A percentile compares a stretch with the other conserved stretches of the same genome.
These are phyloP conservation scores for Cerrena zonata DNA, from an alignment of 1,284 basidiomycete species.

Conservation along the genomic window DNA sequence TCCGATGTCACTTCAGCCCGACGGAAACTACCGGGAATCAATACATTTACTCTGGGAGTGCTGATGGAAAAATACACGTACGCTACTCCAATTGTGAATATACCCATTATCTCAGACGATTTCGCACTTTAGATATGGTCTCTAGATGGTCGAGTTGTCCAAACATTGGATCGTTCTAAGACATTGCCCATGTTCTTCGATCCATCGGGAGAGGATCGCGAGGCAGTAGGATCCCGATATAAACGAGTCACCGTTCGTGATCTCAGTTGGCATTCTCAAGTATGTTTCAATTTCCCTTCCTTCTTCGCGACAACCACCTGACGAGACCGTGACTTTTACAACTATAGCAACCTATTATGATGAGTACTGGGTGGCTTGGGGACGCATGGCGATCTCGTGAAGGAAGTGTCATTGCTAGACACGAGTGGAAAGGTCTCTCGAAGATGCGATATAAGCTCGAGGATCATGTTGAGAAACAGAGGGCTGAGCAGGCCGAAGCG, in stretches of 20 bases:
- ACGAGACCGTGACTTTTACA: background rate
- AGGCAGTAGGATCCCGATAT: conserved; percentile 20
- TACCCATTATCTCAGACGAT: conserved; percentile 8
- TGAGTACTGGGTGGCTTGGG: conserved; percentile 86
- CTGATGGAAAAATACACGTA: conserved; percentile 80
- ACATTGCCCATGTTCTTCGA: conserved; percentile 68
- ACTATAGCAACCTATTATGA: conserved; percentile 74
- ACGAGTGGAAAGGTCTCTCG: conserved; percentile 88
- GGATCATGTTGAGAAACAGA: conserved; percentile 65
- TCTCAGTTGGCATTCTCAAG: conserved; percentile 83
- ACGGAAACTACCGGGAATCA: conserved; percentile 84
- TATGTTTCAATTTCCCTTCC: conserved; percentile 23
- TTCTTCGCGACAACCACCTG: background rate
- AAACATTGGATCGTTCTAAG: conserved; percentile 78
- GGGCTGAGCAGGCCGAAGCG: conserved; percentile 23
- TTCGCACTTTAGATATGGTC: conserved; percentile 75
- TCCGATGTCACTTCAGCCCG: conserved; percentile 94
- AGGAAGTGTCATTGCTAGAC: conserved; percentile 74
- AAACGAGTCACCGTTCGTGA: conserved; percentile 72
- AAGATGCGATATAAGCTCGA: conserved; percentile 67
- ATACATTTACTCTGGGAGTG: conserved; percentile 90
- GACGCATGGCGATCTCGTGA: conserved; percentile 36
- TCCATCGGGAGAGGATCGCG: conserved; percentile 53
- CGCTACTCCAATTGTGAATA: conserved; percentile 19
- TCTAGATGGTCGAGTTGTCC: conserved; percentile 79